Evolutionary conservation across 2,329 filamentous ascomycete genomes (phyloP), one percentile per base, ranked within the genome.

Genomic region (Talaromyces verruculosus): DNA sequence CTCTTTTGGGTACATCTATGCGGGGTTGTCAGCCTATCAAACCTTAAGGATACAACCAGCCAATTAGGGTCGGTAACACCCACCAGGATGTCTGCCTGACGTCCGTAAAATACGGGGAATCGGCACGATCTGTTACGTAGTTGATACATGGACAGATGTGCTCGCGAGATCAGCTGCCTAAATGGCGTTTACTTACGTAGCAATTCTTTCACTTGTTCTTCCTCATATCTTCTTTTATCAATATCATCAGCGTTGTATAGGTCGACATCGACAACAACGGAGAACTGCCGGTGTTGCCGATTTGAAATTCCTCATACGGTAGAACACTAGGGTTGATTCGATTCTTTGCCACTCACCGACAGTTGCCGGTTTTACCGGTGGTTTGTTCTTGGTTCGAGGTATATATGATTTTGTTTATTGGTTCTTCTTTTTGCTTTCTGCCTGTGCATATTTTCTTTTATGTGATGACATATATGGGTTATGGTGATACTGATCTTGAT

Each of bases 121-220:
- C 41, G 53, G 53, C 28, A 55, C 51, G 7, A 11, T 5, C 30
- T n/a, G 51, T 55, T 57, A 57, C 37, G 22, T 45, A 43, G 37
- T 8, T 13, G 15, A 28, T 39, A 39, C 43, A n/a, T 10, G 19
- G 45, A 19, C 60, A 60, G 57, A 43, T 13, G 13, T 53, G 45
- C 30, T 62, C 60, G 35, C 60, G 33, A 49, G 60, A 62, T n/a
- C 60, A 62, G 60, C 45, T 62, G 60, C 60, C 45, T 51, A 37
- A 62, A 49, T 33, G 17, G 45, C 39, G 43, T 28, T 37, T 22
- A 17, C 13, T 35, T 33, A 22, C 13, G 33, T 5, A 25, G 25
- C 13, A 17, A 5, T n/a, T n/a, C 19, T 37, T 43, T 51, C n/a
- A 30, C 30, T 17, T 35, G 1, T 37, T 39, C 8, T 39, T 30